Evolutionary conservation across 1,139 yeast genomes (phyloP), one percentile per base, ranked within the genome.

Genomic region (Meyerozyma athensensis): DNA sequence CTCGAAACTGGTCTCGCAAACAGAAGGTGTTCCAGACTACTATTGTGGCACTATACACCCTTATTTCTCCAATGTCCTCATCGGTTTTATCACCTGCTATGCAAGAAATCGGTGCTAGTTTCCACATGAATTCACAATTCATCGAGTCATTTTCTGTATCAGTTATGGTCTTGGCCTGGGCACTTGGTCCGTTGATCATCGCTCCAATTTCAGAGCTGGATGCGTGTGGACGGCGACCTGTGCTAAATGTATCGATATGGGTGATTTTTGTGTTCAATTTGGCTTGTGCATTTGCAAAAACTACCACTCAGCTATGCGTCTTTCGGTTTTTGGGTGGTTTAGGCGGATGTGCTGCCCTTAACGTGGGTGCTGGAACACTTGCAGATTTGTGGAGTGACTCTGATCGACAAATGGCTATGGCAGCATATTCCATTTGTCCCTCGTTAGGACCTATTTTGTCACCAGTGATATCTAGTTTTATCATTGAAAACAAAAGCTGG

Each of bases 351-450:
- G 80, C 84, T 1, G 78, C 86, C 1, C 58, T 80, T 34, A 75
- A 79, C 37, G 81, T 79, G n/a, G 84, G 85, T n/a, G 85, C 84
- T 1, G 87, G 86, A 22, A 72, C 79, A 4, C 54, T 81, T 35
- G 81, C 83, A n/a, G 87, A 81, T 50, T 54, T 79, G 40, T 81
- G 72, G 59, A 63, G 64, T 35, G 78, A 77, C 44, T 50, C 58
- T 23, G 66, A 73, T 33, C 63, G 86, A 35, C 77, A 74, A 35
- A 50, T 64, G 22, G 85, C 86, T 2, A 63, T 80, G 66, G 79
- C 81, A 0, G 56, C 76, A n/a, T 80, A 74, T 53, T 67, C 78
- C 1, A 50, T 78, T 20, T 80, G 81, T 19, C 85, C 86, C 1
- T 58, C 75, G 1, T 43, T 64, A 19, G 70, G 70, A 0, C 69